phyloP scores from a whole-genome alignment of 129 eudicot genomes.

The Ambrosia artemisiifolia region DNA sequence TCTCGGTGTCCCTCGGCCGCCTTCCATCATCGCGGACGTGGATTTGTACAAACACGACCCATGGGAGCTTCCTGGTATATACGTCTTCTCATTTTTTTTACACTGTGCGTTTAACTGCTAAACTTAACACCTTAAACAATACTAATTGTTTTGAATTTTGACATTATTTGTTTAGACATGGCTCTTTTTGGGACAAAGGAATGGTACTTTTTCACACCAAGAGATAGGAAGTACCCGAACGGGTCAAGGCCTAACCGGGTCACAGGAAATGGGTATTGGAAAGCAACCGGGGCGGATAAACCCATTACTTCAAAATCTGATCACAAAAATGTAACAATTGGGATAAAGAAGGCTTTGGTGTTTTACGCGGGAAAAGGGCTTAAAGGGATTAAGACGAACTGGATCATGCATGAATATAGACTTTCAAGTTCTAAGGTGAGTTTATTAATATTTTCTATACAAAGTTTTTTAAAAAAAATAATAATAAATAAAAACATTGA shows the following conservation, averaged over 20 bases:
- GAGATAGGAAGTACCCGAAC: conserved; percentile 40
- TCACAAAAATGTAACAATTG: conserved; percentile 6
- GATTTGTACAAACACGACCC: conserved; percentile 41
- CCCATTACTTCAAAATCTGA: conserved; percentile 18
- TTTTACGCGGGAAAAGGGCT: conserved; percentile 35
- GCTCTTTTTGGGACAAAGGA: conserved; percentile 37
- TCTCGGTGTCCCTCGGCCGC: neutral
- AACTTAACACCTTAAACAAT: too few species aligned
- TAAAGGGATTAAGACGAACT: conserved; percentile 31
- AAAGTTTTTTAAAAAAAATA: too few species aligned
- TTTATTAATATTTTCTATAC: neutral
- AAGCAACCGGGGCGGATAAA: conserved; percentile 43
- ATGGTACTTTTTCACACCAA: conserved; percentile 45
- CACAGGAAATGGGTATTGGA: conserved; percentile 42
- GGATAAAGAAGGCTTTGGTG: conserved; percentile 35
- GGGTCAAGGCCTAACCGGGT: conserved; percentile 40
- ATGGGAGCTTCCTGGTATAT: conserved; percentile 21
- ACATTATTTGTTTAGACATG: conserved; percentile 15
- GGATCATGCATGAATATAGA: conserved; percentile 47
- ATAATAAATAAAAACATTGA: neutral
- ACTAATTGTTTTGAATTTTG: neutral
- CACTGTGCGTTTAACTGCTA: too few species aligned
- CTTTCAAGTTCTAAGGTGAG: conserved; percentile 21
- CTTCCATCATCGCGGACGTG: conserved; percentile 28
- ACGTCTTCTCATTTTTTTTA: too few species aligned